Conservation (phyloP, 1,284 basidiomycete genomes). For the Kwoniella shivajii region DNA sequence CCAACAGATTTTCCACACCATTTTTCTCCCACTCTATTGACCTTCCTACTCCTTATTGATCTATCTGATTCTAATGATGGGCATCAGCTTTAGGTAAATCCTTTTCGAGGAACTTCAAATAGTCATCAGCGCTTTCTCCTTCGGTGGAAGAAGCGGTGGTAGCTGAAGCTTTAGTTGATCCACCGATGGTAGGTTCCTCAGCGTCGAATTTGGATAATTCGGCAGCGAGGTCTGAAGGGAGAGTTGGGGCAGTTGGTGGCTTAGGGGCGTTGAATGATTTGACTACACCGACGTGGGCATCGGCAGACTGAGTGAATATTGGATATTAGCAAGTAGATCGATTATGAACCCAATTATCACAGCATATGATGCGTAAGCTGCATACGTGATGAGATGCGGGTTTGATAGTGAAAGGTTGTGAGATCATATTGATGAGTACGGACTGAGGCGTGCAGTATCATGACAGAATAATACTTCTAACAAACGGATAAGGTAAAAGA, state of each 20-base stretch:
- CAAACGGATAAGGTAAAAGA: too few relatives aligned
- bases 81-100: conserved; percentile 63
- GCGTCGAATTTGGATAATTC: conserved; percentile 80
- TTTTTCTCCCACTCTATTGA: neutral
- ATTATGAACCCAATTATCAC: too few relatives aligned
- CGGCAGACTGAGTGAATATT: neutral
- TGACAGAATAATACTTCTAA: too few relatives aligned
- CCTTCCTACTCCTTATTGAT: conserved; percentile 5
- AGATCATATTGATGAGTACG: too few relatives aligned
- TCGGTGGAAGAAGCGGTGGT: conserved; percentile 47
- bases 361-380: too few relatives aligned
- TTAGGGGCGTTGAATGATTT: conserved; percentile 71
- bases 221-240: conserved; percentile 76
- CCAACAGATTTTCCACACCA: conserved; percentile 7
- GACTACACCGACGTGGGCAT: conserved; percentile 78
- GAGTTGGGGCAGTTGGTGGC: conserved; percentile 66
- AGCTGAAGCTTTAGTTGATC: conserved; percentile 47
- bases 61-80: conserved; percentile 54
- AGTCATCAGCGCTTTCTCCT: conserved; percentile 62
- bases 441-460: too few relatives aligned
- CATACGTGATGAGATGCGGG: too few relatives aligned
- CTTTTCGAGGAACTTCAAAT: conserved; percentile 58
- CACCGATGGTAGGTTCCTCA: conserved; percentile 66
- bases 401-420: too few relatives aligned
- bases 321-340: neutral